phyloP scores from a whole-genome alignment of 345 rosid genomes.

The Reutealis trisperma region DNA sequence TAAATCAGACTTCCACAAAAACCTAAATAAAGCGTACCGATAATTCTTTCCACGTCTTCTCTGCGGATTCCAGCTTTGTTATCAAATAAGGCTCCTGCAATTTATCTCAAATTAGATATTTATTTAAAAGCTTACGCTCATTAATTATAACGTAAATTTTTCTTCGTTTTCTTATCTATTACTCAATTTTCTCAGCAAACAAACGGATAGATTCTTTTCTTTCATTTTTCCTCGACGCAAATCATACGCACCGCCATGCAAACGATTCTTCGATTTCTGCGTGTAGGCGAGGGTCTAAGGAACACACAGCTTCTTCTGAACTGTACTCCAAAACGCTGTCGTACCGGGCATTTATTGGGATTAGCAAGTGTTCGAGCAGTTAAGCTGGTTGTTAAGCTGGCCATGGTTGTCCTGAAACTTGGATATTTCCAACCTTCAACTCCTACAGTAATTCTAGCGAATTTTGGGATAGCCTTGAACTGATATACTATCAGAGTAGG shows the following conservation, averaged over 20 bases:
- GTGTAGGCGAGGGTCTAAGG: constrained; percentile 29
- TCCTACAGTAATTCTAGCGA: background rate
- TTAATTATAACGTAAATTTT: background rate
- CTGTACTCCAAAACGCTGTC: constrained; percentile 20
- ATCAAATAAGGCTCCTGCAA: constrained; percentile 79
- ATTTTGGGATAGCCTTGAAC: background rate
- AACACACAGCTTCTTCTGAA: constrained; percentile 25
- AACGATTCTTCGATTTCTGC: constrained; percentile 49
- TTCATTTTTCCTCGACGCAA: background rate
- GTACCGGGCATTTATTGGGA: constrained; percentile 26
- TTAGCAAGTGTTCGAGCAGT: constrained; percentile 40
- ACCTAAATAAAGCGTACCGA: constrained; percentile 48
- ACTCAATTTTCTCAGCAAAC: background rate
- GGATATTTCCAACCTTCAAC: too few species aligned
- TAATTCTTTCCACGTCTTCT: constrained; percentile 92
- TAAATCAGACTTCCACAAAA: background rate
- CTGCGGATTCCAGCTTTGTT: constrained; percentile 86
- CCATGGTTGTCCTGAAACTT: constrained; percentile 38
- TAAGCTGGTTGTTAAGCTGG: constrained; percentile 44
- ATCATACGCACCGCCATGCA: constrained; percentile 80
- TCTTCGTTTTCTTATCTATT: background rate
- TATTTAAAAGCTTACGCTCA: background rate
- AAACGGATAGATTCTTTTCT: background rate
- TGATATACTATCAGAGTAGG: too few species aligned
- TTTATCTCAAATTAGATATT: constrained; percentile 2